Evolutionary conservation across 495 filamentous ascomycete genomes (phyloP), one percentile per base, ranked within the genome.

Genomic region (Penicillium cosmopolitanum): DNA sequence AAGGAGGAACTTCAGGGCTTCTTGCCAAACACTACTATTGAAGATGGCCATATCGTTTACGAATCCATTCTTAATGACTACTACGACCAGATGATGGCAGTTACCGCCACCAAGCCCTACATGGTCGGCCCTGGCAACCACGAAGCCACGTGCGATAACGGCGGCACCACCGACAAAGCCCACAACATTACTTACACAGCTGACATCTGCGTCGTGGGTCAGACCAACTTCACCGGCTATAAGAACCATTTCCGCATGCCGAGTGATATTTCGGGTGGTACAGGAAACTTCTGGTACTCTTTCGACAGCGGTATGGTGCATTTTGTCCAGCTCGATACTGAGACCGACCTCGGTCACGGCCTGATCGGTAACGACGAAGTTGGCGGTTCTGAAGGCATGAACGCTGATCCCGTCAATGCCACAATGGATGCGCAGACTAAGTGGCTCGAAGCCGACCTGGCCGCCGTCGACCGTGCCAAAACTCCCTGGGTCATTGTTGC

Each of bases 301-400:
- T 84, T 83, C 66, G 79, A 84, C 63, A 77, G 81, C 68, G 82
- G 82, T 46, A 76, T 82, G 70, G 68, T 74, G n/a, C 82, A 84
- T 64, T 75, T 76, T 55, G 61, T 78, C 51, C 73, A 74, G 66
- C 62, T 82, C 55, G 67, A 82, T 69, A 80, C 74, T 3, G 79
- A 83, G 56, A 82, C 80, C 43, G 79, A 60, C 31, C 31, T 60
- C 13, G 57, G 57, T 21, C 28, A 60, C 34, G 57, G 57, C 5
- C 18, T 60, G 9, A 43, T 60, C 19, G 57, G 42, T 5, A 31
- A 31, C 23, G 57, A 60, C 34, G 51, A 54, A 23, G 36, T 46
- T 21, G 57, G 57, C 3, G 31, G 42, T 6, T n/a, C 51, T 3
- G 57, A 60, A 44, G 57, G 51, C 19, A 50, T 50, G 43, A 43